Evolutionary conservation across 2,329 filamentous ascomycete genomes (phyloP), one percentile per base, ranked within the genome.

Genomic region (Thermochaetoides dissita): DNA sequence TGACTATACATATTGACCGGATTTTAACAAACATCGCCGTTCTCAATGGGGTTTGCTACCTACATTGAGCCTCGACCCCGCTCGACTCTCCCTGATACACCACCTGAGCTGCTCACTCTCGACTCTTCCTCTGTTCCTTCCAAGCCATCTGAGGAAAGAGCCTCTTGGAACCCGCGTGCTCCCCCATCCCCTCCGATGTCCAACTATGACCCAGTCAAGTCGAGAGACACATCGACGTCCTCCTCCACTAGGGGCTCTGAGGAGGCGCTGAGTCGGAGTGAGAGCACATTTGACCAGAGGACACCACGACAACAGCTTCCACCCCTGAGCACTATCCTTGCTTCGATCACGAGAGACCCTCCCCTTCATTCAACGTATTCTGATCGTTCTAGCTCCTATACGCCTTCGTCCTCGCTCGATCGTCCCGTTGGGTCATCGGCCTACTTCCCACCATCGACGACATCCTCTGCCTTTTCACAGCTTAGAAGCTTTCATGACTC

Each of bases 11-110:
- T 8, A 12, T 35, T 7, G 10, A 3, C 17, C 44, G 43, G 34
- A 30, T 37, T 37, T 36, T 31, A 43, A 31, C 42, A 38, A 40
- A 37, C 42, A 47, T 34, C 38, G 43, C 49, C 36, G 50, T 48
- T 64, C 58, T 65, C 69, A 70, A 76, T 75, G 72, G 71, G 70
- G 63, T 65, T 69, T 63, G 57, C 68, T 65, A 59, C 67, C 57
- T 62, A 58, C 51, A 54, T 67, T 60, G 68, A 73, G 56, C 60
- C 67, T 58, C 64, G 65, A 56, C 66, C 63, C 57, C 67, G 63
- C 54, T 64, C 68, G 58, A 61, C 64, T 56, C 59, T 65, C 49
- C 70, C 69, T 55, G 65, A 71, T 52, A 74, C 71, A 48, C 71
- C 72, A 47, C 69, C 70, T 44, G 71, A 71, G 52, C 58, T 72